Conservation (phyloP, 306 rosid genomes). For the Datisca glomerata region DNA sequence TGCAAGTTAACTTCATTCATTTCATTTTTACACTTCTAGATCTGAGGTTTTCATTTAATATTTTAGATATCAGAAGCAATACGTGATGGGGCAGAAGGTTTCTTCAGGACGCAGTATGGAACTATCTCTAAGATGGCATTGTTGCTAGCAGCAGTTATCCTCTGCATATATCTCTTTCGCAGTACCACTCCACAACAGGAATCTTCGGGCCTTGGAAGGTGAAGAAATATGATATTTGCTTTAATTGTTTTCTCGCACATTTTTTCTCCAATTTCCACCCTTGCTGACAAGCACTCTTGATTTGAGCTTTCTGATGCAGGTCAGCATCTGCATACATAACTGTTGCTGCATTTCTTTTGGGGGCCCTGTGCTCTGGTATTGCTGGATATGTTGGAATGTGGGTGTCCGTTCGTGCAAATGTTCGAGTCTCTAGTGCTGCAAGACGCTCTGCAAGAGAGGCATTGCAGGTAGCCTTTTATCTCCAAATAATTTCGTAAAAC, state of each 20-base stretch:
- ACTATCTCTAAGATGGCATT: slow-evolving; percentile 96
- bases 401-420: slow-evolving; percentile 99
- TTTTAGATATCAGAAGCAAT: slow-evolving; percentile 93
- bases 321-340: slow-evolving; percentile 77
- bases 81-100: slow-evolving; percentile 99
- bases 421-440: slow-evolving; percentile 96
- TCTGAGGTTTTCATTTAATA: slow-evolving; percentile 22
- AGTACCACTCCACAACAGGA: slow-evolving; percentile 79
- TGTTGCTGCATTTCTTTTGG: slow-evolving; percentile 89
- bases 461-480: slow-evolving; percentile 59
- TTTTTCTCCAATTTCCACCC: neutral
- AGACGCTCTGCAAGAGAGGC: slow-evolving; percentile 99
- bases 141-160: slow-evolving; percentile 69
- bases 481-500: slow-evolving; percentile 14
- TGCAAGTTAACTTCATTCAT: no score
- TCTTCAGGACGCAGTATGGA: slow-evolving; percentile 93
- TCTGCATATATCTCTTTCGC: slow-evolving; percentile 87
- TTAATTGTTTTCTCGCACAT: neutral
- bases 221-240: slow-evolving; percentile 12
- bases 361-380: slow-evolving; percentile 89
- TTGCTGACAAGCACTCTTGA: slow-evolving; percentile 9
- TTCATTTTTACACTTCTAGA: slow-evolving; percentile 4
- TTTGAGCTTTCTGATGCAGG: slow-evolving; percentile 49
- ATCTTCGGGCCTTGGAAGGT: slow-evolving; percentile 92
- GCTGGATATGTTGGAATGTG: slow-evolving; percentile 99